Percentiles rank a stretch among this genome's conserved stretches.
Evolutionary conservation across 768 basidiomycete genomes (phyloP).

Genomic region (Agrocybe chaxingu): DNA sequence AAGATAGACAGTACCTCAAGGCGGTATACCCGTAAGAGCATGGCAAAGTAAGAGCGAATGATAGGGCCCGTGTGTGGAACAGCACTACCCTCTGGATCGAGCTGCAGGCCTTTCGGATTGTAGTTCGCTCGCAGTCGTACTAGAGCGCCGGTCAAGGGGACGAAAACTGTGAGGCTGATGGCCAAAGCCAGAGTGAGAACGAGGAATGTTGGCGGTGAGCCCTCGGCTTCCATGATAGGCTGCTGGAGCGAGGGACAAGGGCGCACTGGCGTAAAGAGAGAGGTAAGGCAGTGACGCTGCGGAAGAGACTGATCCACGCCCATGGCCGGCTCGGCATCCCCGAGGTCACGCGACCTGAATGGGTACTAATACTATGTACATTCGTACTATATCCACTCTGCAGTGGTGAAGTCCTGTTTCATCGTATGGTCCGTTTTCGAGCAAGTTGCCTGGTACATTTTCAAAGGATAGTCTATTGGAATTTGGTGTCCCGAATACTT

Average conservation of each 20-base stretch:
- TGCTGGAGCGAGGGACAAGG: neutral
- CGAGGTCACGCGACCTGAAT: no score
- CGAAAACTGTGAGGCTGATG: constrained; percentile 52
- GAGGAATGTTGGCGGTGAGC: constrained; percentile 26
- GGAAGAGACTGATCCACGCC: no score
- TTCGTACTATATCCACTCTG: no score
- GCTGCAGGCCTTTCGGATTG: constrained; percentile 79
- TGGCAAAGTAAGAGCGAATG: constrained; percentile 71
- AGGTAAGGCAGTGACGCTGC: neutral
- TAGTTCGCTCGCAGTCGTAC: constrained; percentile 82
- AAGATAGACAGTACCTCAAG: constrained; percentile 54
- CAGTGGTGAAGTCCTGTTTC: no score
- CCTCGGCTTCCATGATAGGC: constrained; percentile 1
- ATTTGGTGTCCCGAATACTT: no score
- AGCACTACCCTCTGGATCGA: constrained; percentile 75
- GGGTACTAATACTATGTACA: no score
- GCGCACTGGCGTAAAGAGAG: constrained; percentile 10
- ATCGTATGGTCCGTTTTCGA: no score
- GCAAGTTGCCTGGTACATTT: no score
- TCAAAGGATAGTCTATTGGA: no score
- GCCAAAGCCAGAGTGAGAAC: constrained; percentile 43
- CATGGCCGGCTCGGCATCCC: no score
- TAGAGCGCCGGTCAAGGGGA: constrained; percentile 65
- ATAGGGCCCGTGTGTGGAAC: constrained; percentile 76
- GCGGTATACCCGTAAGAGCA: constrained; percentile 66